A percentile compares a stretch with the other conserved stretches of the same genome.
Evolutionary conservation across 805 yeast genomes (phyloP).

Genomic region (Wickerhamiella occidentalis): DNA sequence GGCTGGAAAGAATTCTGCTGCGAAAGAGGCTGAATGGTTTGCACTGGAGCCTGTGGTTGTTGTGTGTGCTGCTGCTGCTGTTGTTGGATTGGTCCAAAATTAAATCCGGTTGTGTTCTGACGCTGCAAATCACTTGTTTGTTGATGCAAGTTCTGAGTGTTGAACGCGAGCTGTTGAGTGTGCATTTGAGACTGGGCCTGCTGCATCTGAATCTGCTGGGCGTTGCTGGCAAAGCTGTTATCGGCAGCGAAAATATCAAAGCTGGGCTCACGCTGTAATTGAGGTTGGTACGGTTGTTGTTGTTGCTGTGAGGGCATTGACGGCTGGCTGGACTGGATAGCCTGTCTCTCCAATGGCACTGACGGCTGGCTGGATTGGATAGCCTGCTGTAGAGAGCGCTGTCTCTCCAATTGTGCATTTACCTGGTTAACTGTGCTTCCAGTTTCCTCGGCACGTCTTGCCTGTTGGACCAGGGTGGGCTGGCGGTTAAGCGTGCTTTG

Average conservation of each 20-base stretch:
- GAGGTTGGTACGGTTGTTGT: slow-evolving; percentile 17
- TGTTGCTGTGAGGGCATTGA: slow-evolving; percentile 8
- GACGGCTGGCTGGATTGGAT: slow-evolving; percentile 16
- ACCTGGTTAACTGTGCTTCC: slow-evolving; percentile 10
- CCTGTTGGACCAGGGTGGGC: slow-evolving; percentile 15
- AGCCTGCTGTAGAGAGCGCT: slow-evolving; percentile 12
- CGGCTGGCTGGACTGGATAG: slow-evolving; percentile 16
- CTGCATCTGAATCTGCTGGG: slow-evolving; percentile 19
- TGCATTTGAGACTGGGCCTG: slow-evolving; percentile 23
- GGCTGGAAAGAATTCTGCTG: neutral
- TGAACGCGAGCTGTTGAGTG: slow-evolving; percentile 23
- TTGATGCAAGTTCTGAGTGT: slow-evolving; percentile 20
- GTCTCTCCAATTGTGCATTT: neutral
- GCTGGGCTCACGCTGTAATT: slow-evolving; percentile 3
- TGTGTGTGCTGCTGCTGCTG: neutral
- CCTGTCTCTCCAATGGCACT: slow-evolving; percentile 13
- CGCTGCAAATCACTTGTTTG: slow-evolving; percentile 21
- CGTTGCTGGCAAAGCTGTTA: slow-evolving; percentile 13
- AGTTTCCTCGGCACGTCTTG: slow-evolving; percentile 14
- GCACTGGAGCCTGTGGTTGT: neutral
- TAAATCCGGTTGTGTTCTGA: slow-evolving; percentile 16
- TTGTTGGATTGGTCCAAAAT: slow-evolving; percentile 5
- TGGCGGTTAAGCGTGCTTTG: slow-evolving; percentile 2
- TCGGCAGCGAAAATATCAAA: slow-evolving; percentile 11
- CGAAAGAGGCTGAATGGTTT: neutral